Evolutionary conservation across 805 yeast species (phyloP).

Genomic region (Kuraishia capsulata): DNA sequence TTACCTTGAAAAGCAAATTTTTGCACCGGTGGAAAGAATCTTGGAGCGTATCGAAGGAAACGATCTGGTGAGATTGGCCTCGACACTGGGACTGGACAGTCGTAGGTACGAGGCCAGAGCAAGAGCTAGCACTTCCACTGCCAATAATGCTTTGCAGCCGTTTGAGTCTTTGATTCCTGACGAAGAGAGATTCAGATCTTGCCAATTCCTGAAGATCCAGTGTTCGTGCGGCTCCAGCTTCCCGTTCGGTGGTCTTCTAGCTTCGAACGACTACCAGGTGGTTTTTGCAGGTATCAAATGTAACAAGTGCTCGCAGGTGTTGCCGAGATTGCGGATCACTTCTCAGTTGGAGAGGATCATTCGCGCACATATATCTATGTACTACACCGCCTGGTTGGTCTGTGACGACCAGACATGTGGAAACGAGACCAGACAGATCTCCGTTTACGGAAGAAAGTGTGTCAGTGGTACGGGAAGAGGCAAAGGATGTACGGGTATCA

Average conservation of each 20-base stretch:
- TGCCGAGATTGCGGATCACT: slow-evolving; percentile 48
- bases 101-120: slow-evolving; percentile 44
- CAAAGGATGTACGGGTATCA: slow-evolving; percentile 67
- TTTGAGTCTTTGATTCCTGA: slow-evolving; percentile 77
- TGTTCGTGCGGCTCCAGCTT: slow-evolving; percentile 61
- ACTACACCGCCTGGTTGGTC: slow-evolving; percentile 77
- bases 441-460: slow-evolving; percentile 86
- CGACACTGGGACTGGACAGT: slow-evolving; percentile 69
- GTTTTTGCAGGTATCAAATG: slow-evolving; percentile 69
- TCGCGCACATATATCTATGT: slow-evolving; percentile 58
- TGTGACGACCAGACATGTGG: slow-evolving; percentile 88
- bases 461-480: slow-evolving; percentile 55
- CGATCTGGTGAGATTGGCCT: slow-evolving; percentile 71
- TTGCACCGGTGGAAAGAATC: slow-evolving; percentile 85
- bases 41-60: slow-evolving; percentile 81
- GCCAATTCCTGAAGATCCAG: slow-evolving; percentile 41
- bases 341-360: slow-evolving; percentile 70
- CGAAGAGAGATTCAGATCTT: slow-evolving; percentile 67
- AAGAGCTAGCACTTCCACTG: slow-evolving; percentile 19
- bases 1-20: slow-evolving; percentile 81
- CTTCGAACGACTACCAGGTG: slow-evolving; percentile 51
- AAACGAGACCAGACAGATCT: slow-evolving; percentile 68
- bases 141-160: slow-evolving; percentile 46
- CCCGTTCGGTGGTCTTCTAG: slow-evolving; percentile 66
- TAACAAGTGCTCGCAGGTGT: slow-evolving; percentile 40